These are phyloP conservation scores for Lenzites betulinus DNA, from an alignment of 768 basidiomycete species.

Conservation along the genomic window DNA sequence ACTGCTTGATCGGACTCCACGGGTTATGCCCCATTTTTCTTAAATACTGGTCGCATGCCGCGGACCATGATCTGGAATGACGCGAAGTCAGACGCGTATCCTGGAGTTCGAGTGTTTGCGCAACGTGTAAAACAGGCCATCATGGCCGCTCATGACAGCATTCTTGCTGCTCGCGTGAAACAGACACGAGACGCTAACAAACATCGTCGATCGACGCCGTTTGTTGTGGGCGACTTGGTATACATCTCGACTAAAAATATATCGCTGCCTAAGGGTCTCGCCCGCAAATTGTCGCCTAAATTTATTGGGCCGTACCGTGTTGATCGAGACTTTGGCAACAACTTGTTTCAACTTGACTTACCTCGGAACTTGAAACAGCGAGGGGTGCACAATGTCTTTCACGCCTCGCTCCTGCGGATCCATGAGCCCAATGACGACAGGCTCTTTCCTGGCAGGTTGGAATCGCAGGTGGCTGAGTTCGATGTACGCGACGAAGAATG, in stretches of 20 bases:
- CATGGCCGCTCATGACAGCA: slow-evolving; percentile 38
- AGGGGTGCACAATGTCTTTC: slow-evolving; percentile 39
- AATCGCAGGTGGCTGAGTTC: slow-evolving; percentile 27
- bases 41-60: slow-evolving; percentile 28
- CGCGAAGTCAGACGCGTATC: slow-evolving; percentile 10
- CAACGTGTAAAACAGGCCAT: slow-evolving; percentile 29
- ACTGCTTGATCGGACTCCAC: slow-evolving; percentile 35
- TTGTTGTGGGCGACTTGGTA: slow-evolving; percentile 33
- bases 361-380: slow-evolving; percentile 29
- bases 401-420: slow-evolving; percentile 34
- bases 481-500: slow-evolving; percentile 28
- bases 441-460: slow-evolving; percentile 39
- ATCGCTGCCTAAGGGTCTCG: slow-evolving; percentile 34
- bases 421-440: slow-evolving; percentile 35
- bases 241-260: slow-evolving; percentile 44
- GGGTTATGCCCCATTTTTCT: slow-evolving; percentile 37
- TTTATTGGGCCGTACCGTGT: slow-evolving; percentile 44
- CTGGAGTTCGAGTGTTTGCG: slow-evolving; percentile 31
- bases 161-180: slow-evolving; percentile 35
- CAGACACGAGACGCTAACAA: slow-evolving; percentile 37
- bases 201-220: slow-evolving; percentile 14
- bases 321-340: slow-evolving; percentile 15
- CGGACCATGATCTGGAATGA: slow-evolving; percentile 32
- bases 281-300: slow-evolving; percentile 39
- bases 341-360: slow-evolving; percentile 35